These are phyloP conservation scores for Rubia peregrina DNA, from an alignment of 305 asterid species.

Conservation along the genomic window DNA sequence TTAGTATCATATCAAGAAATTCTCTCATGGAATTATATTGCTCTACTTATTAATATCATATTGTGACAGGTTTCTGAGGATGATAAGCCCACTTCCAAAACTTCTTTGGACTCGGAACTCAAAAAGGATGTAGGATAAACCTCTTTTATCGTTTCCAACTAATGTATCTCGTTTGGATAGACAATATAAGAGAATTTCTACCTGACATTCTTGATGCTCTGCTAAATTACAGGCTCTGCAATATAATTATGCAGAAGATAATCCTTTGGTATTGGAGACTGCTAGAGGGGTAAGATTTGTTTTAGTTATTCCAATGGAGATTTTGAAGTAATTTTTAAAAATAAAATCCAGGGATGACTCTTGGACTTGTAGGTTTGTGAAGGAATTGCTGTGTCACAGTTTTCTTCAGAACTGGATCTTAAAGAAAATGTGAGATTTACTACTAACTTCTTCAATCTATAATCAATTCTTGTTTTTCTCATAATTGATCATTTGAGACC, in stretches of 20 bases:
- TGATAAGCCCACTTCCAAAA: not conserved
- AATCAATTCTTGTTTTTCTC: not conserved
- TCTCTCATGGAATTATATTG: not conserved
- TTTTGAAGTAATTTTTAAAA: not conserved
- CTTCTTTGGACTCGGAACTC: constrained; percentile 3
- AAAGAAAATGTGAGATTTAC: constrained; percentile 22
- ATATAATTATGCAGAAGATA: constrained; percentile 18
- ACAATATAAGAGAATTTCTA: not conserved
- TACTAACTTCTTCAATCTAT: not conserved
- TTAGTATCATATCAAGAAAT: not conserved
- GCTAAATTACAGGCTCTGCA: constrained; percentile 14
- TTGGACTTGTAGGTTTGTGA: constrained; percentile 16
- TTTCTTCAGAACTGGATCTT: not conserved
- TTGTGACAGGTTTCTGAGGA: constrained; percentile 4
- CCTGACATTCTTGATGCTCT: not conserved
- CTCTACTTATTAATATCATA: not conserved
- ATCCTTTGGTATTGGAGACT: constrained; percentile 19
- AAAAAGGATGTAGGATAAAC: constrained; percentile 22
- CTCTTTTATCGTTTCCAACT: constrained; percentile 1
- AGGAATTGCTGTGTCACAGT: not conserved
- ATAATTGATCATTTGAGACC: not conserved
- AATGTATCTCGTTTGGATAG: not conserved
- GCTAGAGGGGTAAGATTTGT: constrained; percentile 11
- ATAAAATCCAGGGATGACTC: not conserved
- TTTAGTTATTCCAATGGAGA: not conserved